phyloP scores from a whole-genome alignment of 2,329 filamentous ascomycete species.

The Penicillium freii region DNA sequence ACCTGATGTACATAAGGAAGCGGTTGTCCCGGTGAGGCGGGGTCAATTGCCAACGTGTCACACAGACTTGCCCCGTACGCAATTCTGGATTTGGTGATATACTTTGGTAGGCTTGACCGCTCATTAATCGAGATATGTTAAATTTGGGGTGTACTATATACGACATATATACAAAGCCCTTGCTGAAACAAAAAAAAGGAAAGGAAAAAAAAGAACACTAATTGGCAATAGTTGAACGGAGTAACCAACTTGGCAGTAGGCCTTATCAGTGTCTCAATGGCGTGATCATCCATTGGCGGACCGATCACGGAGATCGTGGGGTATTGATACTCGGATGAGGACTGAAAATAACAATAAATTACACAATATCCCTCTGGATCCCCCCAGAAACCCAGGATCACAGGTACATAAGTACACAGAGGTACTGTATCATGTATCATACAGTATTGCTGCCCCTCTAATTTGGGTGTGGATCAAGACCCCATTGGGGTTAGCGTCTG shows the following conservation, averaged over 20 bases:
- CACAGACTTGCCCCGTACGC: not conserved
- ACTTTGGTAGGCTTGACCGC: not conserved
- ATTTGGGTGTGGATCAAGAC: not conserved
- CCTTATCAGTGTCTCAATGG: constrained; percentile 8
- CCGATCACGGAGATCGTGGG: constrained; percentile 12
- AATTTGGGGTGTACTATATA: not conserved
- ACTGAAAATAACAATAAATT: constrained; percentile 6
- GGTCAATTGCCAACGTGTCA: constrained; percentile 7
- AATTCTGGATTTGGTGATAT: not conserved
- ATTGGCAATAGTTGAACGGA: not conserved
- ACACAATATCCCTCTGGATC: not conserved
- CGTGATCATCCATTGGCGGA: constrained; percentile 4
- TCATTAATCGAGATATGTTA: not conserved
- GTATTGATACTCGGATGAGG: not conserved
- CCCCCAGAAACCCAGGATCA: not conserved
- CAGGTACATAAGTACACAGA: not conserved
- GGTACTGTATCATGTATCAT: not conserved
- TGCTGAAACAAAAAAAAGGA: not conserved
- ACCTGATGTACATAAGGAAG: too few relatives aligned
- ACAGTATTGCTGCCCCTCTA: constrained; percentile 5
- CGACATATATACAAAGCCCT: not conserved
- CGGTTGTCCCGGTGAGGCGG: not conserved
- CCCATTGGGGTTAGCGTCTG: constrained; percentile 21
- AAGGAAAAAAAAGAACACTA: not conserved
- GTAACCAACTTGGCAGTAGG: not conserved